A percentile compares a stretch with the other conserved stretches of the same genome.
Evolutionary conservation across 1,284 basidiomycete genomes (phyloP).

Genomic region (Hypsizygus ulmarius): DNA sequence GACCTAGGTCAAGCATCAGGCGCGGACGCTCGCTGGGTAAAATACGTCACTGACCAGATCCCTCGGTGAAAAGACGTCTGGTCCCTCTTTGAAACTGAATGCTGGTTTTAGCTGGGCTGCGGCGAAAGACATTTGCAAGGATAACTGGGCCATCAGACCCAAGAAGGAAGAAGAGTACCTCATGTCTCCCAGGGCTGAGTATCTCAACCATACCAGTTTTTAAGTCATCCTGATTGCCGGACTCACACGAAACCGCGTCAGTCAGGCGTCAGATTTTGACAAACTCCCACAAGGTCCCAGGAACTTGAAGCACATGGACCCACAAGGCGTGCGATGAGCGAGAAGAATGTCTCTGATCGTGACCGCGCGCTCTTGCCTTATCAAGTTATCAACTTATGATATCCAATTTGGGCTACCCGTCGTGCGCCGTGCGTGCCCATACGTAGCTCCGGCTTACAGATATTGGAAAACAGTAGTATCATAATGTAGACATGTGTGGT

Average conservation of each 20-base stretch:
- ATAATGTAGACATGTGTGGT: not conserved
- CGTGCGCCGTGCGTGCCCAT: constrained; percentile 17
- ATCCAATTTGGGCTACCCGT: too few species aligned
- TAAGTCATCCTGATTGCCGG: constrained; percentile 3
- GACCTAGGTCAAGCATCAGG: constrained; percentile 21
- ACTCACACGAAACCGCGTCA: not conserved
- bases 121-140: constrained; percentile 33
- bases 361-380: too few species aligned
- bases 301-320: too few species aligned
- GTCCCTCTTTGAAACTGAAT: constrained; percentile 56
- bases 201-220: not conserved
- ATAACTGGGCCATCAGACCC: constrained; percentile 51
- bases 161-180: constrained; percentile 42
- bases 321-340: too few species aligned
- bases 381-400: too few species aligned
- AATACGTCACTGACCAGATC: constrained; percentile 35
- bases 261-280: too few species aligned
- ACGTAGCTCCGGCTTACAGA: not conserved
- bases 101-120: constrained; percentile 23
- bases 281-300: too few species aligned
- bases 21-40: not conserved
- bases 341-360: too few species aligned
- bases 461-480: not conserved
- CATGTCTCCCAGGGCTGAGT: constrained; percentile 29
- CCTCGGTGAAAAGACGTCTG: constrained; percentile 64